Conservation (phyloP, 495 filamentous ascomycete genomes). For the Annulohypoxylon nitens region DNA sequence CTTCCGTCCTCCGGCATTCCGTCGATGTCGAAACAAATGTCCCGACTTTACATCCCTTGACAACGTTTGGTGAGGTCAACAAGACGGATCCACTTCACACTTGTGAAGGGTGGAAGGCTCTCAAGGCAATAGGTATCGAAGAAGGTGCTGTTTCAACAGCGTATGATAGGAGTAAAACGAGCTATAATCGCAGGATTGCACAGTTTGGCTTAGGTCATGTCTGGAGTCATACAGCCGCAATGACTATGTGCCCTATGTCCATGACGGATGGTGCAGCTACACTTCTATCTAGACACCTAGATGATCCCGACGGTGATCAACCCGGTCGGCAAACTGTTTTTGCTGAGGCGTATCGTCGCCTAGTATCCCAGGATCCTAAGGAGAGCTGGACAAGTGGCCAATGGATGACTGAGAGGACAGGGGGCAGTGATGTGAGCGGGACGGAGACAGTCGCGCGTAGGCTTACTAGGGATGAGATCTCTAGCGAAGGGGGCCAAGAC, state of each 20-base stretch:
- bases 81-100: background rate
- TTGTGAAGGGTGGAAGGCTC: background rate
- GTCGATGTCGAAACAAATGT: background rate
- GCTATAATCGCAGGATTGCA: conserved; percentile 2
- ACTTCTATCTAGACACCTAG: background rate
- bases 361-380: background rate
- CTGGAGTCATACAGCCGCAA: background rate
- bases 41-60: conserved; percentile 3
- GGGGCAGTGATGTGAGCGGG: background rate
- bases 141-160: background rate
- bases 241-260: conserved; percentile 9
- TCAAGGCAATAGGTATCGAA: background rate
- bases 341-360: background rate
- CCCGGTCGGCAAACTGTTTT: background rate
- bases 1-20: background rate
- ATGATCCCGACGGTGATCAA: background rate
- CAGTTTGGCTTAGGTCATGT: background rate
- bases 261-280: conserved; percentile 2
- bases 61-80: background rate
- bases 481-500: background rate
- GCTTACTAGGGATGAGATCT: background rate
- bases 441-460: conserved; percentile 6
- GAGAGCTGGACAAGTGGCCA: conserved; percentile 1
- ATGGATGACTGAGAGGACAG: conserved; percentile 10
- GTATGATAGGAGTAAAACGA: background rate